These are phyloP conservation scores for Coniosporium tulheliwenetii DNA, from an alignment of 2,329 filamentous ascomycete species.

Conservation along the genomic window DNA sequence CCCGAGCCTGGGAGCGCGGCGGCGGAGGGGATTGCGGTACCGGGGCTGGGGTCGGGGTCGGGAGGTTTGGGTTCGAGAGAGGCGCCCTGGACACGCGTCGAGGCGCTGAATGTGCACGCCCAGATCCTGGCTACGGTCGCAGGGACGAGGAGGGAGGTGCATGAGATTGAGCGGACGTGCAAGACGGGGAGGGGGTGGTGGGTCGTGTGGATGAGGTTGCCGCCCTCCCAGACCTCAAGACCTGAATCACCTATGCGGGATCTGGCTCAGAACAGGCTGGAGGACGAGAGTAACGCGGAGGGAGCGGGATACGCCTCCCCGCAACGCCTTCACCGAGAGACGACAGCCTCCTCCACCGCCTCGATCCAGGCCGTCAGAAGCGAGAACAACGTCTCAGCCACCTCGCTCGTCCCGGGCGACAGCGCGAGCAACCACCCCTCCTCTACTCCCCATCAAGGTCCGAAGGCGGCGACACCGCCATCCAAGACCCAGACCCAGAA, in stretches of 20 bases:
- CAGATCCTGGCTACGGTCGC: slow-evolving; percentile 41
- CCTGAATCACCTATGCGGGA: slow-evolving; percentile 1
- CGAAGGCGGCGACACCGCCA: no score
- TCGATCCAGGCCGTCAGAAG: no score
- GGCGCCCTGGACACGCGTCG: slow-evolving; percentile 35
- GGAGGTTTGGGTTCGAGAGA: slow-evolving; percentile 5
- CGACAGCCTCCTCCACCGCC: background rate
- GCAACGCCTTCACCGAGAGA: no score
- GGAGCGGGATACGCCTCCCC: no score
- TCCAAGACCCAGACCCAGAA: no score
- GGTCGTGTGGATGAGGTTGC: slow-evolving; percentile 48
- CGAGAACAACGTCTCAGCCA: no score
- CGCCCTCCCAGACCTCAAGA: slow-evolving; percentile 9
- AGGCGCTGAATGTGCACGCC: slow-evolving; percentile 45
- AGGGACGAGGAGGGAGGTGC: slow-evolving; percentile 29
- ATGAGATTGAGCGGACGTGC: slow-evolving; percentile 43
- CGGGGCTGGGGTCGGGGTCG: slow-evolving; percentile 3
- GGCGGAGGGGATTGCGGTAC: slow-evolving; percentile 20
- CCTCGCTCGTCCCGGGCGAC: no score
- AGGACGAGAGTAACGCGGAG: no score
- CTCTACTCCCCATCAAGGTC: no score
- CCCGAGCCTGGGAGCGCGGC: slow-evolving; percentile 33
- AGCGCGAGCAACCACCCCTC: no score
- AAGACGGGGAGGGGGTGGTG: slow-evolving; percentile 52
- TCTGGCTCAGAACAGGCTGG: background rate